These are phyloP conservation scores for Cladosporium austrohemisphaericum DNA, from an alignment of 2,329 filamentous ascomycete genomes.

Conservation along the genomic window DNA sequence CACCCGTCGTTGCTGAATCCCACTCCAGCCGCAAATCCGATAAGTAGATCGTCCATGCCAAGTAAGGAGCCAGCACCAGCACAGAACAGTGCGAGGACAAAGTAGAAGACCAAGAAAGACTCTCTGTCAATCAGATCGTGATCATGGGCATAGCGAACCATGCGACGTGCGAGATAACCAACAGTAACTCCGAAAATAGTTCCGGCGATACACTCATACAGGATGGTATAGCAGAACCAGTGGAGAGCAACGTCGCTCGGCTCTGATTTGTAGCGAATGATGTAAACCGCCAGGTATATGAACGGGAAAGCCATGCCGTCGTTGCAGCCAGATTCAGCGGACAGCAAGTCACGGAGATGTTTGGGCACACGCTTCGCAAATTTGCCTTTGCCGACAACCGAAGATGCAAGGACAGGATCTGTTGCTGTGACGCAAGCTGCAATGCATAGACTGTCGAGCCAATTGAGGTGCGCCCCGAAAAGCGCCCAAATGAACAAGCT, in stretches of 20 bases:
- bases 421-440: constrained; percentile 96
- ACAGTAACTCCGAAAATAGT: constrained; percentile 81
- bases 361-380: constrained; percentile 97
- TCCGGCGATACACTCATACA: constrained; percentile 95
- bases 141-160: constrained; percentile 82
- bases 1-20: constrained; percentile 99
- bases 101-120: constrained; percentile 98
- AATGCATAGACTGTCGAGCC: constrained; percentile 83
- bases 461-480: constrained; percentile 66
- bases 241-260: constrained; percentile 69
- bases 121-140: constrained; percentile 87
- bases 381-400: constrained; percentile 97
- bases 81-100: constrained; percentile 91
- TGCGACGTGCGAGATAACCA: constrained; percentile 85
- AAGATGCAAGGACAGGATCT: constrained; percentile 93
- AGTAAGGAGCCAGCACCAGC: constrained; percentile 89
- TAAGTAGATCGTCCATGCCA: constrained; percentile 87
- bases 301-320: constrained; percentile 99
- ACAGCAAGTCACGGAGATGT: constrained; percentile 90
- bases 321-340: constrained; percentile 96
- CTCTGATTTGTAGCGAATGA: constrained; percentile 74
- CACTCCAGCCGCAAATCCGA: constrained; percentile 94
- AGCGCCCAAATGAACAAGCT: constrained; percentile 96
- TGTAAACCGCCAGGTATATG: constrained; percentile 85
- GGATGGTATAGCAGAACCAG: constrained; percentile 83